These are phyloP conservation scores for Tuber umbilicatum DNA, from an alignment of 495 filamentous ascomycete species.

Conservation along the genomic window DNA sequence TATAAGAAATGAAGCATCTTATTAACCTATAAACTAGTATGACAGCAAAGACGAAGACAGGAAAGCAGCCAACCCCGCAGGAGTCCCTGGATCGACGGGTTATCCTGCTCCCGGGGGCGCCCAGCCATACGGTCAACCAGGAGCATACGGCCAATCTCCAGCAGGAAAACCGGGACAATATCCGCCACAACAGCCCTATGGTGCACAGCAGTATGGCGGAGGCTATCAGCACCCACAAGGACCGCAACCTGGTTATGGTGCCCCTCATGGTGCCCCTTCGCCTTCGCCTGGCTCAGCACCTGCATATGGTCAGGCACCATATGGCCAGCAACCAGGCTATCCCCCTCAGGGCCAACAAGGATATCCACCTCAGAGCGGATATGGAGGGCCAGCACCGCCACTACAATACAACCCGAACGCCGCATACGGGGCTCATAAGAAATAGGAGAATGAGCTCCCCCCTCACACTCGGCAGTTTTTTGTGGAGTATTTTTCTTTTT, in stretches of 20 bases:
- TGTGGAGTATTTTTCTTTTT: background rate
- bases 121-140: conserved; percentile 20
- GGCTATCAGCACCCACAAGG: conserved; percentile 16
- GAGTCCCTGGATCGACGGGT: background rate
- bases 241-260: conserved; percentile 17
- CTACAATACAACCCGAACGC: conserved; percentile 25
- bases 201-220: conserved; percentile 21
- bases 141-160: conserved; percentile 7
- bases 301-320: conserved; percentile 20
- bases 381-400: conserved; percentile 17
- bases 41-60: conserved; percentile 37
- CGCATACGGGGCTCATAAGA: conserved; percentile 10
- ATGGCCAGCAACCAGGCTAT: conserved; percentile 18
- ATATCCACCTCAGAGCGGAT: conserved; percentile 14
- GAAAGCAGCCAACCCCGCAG: conserved; percentile 2
- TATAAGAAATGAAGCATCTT: background rate
- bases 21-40: conserved; percentile 28
- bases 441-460: background rate
- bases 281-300: conserved; percentile 13
- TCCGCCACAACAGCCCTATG: conserved; percentile 23
- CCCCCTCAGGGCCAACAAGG: conserved; percentile 20
- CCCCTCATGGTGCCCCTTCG: conserved; percentile 1
- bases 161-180: background rate
- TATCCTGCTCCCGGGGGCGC: conserved; percentile 15
- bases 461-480: background rate